Evolutionary conservation across 2,329 filamentous ascomycete species (phyloP), one percentile per base, ranked within the genome.

Genomic region (Penicillium sp.): DNA sequence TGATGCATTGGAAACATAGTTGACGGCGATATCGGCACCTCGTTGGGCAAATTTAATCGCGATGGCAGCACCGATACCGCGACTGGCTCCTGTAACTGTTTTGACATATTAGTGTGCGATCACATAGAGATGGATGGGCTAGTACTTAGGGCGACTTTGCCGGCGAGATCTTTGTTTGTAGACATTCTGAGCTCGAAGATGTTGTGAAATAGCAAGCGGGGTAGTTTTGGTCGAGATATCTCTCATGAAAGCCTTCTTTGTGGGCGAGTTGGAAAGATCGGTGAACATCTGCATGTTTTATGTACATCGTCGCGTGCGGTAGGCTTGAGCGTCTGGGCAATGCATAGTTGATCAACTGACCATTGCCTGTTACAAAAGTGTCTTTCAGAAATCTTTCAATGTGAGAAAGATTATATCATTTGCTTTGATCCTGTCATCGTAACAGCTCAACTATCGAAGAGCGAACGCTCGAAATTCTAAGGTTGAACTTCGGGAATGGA

Each of bases 1-100:
- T 3, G 48, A 14, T 2, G 54, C 47, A 3, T 56, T 57, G 14
- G 53, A 52, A 8, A 52, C 16, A 38, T 64, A 63, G 48, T 63
- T 63, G 38, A 64, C 55, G 31, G 55, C 62, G 27, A 64, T 34
- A 48, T 60, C 16, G 24, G 62, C 62, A 22, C 62, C 62, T 1
- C 43, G 60, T 1, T 55, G 50, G 34, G 60, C 59, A 40, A 62
- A 45, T 39, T 64, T 64, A 0, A 63, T 50, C 43, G 59, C 59
- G 9, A 64, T 62, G 4, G 58, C 54, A 7, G 62, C 62, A 18
- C 62, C 62, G 48, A 64, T 63, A n/a, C 62, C 62, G 29, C 62
- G 60, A 52, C 60, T 64, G 21, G 58, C 54, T 8, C 62, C 62
- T 5, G 62, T 63, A 24, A 64, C 60, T 64, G 42, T 38, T 42